A percentile compares a stretch with the other conserved stretches of the same genome.
These are phyloP conservation scores for Prunella vulgaris DNA, from an alignment of 257 asterid species.

Conservation along the genomic window DNA sequence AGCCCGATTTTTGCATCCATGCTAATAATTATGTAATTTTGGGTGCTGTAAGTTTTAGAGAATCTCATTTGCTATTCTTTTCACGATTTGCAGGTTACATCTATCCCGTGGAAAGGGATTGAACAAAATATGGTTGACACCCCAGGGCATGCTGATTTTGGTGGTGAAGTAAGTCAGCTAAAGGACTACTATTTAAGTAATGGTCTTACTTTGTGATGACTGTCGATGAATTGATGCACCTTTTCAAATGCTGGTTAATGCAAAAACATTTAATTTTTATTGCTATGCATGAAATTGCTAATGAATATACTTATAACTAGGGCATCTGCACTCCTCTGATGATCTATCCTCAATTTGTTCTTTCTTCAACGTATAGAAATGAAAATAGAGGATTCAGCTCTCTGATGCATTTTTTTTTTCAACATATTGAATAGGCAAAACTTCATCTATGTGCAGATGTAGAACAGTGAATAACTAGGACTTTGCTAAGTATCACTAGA, in stretches of 20 bases:
- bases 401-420: too few relatives aligned
- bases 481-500: too few relatives aligned
- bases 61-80: slow-evolving; percentile 16
- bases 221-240: slow-evolving; percentile 64
- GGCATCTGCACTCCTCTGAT: background rate
- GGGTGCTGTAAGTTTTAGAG: background rate
- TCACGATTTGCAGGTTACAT: slow-evolving; percentile 69
- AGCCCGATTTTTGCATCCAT: too few relatives aligned
- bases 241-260: slow-evolving; percentile 93
- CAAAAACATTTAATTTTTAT: slow-evolving; percentile 8
- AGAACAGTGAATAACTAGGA: too few relatives aligned
- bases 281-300: slow-evolving; percentile 6
- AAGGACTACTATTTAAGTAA: slow-evolving; percentile 13
- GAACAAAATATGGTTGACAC: slow-evolving; percentile 99
- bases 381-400: too few relatives aligned
- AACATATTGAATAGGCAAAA: too few relatives aligned
- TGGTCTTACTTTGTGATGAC: slow-evolving; percentile 20
- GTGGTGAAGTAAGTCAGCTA: slow-evolving; percentile 84
- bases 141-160: slow-evolving; percentile 99
- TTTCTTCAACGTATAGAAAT: too few relatives aligned
- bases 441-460: too few relatives aligned
- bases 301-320: slow-evolving; percentile 14
- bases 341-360: background rate
- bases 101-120: slow-evolving; percentile 84
- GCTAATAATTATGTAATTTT: background rate